Evolutionary conservation across 805 yeast genomes (phyloP).

Genomic region (Metschnikowia santaceciliae): DNA sequence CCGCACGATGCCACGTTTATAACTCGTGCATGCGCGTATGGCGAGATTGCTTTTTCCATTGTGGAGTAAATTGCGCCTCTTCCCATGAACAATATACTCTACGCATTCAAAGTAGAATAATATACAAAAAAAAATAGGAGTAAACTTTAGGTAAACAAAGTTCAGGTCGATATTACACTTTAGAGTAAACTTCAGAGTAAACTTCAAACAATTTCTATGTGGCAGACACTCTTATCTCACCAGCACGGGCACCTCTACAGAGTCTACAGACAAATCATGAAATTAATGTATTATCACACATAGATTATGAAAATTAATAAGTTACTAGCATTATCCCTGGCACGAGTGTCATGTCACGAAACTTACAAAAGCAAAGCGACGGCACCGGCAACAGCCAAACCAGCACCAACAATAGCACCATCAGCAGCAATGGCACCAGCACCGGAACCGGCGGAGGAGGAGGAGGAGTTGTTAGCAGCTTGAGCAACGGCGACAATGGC

Average conservation of each 20-base stretch:
- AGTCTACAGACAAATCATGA: neutral
- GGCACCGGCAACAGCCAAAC: slow-evolving; percentile 19
- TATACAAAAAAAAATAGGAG: too few species aligned
- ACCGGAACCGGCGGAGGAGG: slow-evolving; percentile 13
- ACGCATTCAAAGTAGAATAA: too few species aligned
- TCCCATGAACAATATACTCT: neutral
- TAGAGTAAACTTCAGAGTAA: too few species aligned
- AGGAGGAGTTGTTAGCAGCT: slow-evolving; percentile 20
- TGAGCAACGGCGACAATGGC: slow-evolving; percentile 21
- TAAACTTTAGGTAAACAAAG: too few species aligned
- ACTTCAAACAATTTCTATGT: neutral
- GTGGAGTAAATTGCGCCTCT: neutral
- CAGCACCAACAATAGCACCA: slow-evolving; percentile 17
- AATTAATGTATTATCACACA: neutral
- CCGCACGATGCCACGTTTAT: neutral
- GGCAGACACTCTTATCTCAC: neutral
- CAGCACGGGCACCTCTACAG: neutral
- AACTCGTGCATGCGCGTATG: neutral
- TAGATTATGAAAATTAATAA: neutral
- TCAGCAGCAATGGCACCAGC: slow-evolving; percentile 16
- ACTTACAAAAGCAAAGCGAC: slow-evolving; percentile 18
- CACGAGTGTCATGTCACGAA: neutral
- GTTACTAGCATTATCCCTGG: neutral
- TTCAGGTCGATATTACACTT: neutral
- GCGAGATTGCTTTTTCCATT: neutral